Conservation (phyloP, 108 stramenopile species). For the Cyclostephanos tholiformis region DNA sequence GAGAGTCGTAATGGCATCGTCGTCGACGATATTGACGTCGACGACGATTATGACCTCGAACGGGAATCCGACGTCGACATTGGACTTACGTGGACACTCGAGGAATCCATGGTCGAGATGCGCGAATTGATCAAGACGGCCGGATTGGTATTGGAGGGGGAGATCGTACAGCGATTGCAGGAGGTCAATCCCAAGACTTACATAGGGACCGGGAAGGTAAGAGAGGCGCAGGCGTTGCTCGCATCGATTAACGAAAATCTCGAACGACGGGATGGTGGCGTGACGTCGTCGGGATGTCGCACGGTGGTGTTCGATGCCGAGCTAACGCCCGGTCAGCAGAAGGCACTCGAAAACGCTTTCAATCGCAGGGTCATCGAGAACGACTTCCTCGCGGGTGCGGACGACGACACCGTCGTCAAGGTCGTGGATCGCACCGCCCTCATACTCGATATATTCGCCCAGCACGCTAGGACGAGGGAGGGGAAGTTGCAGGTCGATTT, state of each 20-base stretch:
- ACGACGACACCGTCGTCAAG: conserved; percentile 59
- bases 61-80: neutral
- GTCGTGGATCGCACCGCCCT: conserved; percentile 97
- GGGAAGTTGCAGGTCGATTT: conserved; percentile 95
- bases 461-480: conserved; percentile 93
- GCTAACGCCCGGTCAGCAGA: conserved; percentile 93
- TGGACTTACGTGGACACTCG: conserved; percentile 60
- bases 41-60: neutral
- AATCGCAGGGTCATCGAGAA: conserved; percentile 78
- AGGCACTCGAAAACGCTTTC: conserved; percentile 80
- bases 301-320: conserved; percentile 96
- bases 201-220: conserved; percentile 84
- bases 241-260: conserved; percentile 39
- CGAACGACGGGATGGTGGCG: conserved; percentile 3
- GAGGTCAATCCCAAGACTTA: conserved; percentile 93
- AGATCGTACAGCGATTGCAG: conserved; percentile 87
- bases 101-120: conserved; percentile 94
- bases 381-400: conserved; percentile 73
- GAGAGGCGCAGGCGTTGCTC: conserved; percentile 69
- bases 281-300: conserved; percentile 32
- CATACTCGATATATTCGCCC: conserved; percentile 96
- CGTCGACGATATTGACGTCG: neutral
- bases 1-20: neutral
- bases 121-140: conserved; percentile 91
- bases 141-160: conserved; percentile 76